Evolutionary conservation across 2,329 filamentous ascomycete genomes (phyloP).

Genomic region (Beauveria asiatica): DNA sequence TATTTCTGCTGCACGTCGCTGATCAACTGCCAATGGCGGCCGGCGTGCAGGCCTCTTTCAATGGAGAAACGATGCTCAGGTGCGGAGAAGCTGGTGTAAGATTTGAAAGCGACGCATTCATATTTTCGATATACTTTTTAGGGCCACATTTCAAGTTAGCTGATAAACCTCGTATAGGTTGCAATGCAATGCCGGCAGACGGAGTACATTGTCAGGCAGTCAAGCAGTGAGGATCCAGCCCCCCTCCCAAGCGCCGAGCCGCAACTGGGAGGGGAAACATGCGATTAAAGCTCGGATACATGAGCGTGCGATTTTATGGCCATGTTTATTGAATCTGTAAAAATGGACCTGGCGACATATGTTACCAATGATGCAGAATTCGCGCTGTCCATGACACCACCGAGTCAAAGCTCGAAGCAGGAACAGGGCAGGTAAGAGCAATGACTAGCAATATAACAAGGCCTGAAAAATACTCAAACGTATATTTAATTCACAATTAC

Average conservation of each 20-base stretch:
- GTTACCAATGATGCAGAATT: too few species aligned
- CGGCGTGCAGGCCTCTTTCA: background rate
- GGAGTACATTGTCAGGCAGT: background rate
- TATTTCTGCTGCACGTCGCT: background rate
- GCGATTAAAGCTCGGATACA: background rate
- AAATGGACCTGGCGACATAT: too few species aligned
- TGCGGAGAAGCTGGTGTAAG: background rate
- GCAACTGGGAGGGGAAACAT: background rate
- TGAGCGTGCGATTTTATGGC: background rate
- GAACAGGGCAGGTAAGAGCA: too few species aligned
- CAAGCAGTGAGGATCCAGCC: background rate
- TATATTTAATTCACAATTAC: too few species aligned
- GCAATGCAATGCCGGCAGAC: background rate
- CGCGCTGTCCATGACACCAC: too few species aligned
- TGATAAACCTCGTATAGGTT: background rate
- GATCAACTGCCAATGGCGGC: background rate
- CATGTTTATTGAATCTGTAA: background rate
- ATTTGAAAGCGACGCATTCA: background rate
- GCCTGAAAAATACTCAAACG: too few species aligned
- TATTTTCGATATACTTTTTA: background rate
- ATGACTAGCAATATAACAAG: too few species aligned
- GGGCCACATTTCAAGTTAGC: background rate
- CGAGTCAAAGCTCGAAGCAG: too few species aligned
- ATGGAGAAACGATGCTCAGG: background rate
- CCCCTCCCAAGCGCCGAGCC: background rate